A percentile compares a stretch with the other conserved stretches of the same genome.
phyloP scores from a whole-genome alignment of 176 grass and related monocot species.

The Chloris gayana region DNA sequence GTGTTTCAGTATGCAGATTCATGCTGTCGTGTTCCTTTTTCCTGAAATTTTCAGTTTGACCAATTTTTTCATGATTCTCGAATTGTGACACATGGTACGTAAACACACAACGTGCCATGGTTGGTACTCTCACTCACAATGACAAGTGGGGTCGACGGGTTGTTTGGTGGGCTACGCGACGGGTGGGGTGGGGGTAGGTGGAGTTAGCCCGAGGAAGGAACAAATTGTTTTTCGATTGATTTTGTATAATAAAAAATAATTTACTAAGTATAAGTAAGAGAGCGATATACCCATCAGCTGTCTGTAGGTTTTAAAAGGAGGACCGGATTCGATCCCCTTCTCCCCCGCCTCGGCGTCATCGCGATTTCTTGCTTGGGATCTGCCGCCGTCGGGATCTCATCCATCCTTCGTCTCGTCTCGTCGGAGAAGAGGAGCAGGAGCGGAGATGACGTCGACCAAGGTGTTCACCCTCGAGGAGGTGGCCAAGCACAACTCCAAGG shows the following conservation, averaged over 20 bases:
- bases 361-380: background rate
- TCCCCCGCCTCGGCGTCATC: background rate
- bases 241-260: too few species aligned
- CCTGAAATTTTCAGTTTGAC: background rate
- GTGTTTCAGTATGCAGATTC: background rate
- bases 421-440: background rate
- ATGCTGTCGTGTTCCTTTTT: background rate
- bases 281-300: too few species aligned
- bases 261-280: too few species aligned
- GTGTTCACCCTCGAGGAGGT: conserved; percentile 66
- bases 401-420: background rate
- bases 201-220: background rate
- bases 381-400: background rate
- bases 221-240: too few species aligned
- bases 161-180: background rate
- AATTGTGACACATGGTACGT: background rate
- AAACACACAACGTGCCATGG: background rate
- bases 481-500: conserved; percentile 70
- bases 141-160: background rate
- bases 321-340: background rate
- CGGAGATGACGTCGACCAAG: conserved; percentile 42
- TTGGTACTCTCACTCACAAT: background rate
- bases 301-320: background rate
- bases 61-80: background rate
- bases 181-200: background rate